Evolutionary conservation across 768 basidiomycete species (phyloP).

Genomic region (Pisolithus tinctorius): DNA sequence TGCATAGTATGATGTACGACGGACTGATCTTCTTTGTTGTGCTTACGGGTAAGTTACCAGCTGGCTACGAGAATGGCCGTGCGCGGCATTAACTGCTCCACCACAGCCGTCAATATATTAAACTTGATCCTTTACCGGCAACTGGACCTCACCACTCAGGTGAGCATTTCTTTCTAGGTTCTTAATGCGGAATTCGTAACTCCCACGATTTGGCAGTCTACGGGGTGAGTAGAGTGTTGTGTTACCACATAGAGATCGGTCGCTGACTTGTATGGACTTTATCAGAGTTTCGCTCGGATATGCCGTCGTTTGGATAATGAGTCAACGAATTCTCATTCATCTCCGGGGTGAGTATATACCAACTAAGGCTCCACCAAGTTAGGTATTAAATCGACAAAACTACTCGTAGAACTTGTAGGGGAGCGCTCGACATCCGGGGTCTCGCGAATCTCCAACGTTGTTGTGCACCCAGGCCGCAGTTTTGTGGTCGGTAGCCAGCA

Average conservation of each 20-base stretch:
- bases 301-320: constrained; percentile 30
- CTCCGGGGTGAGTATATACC: constrained; percentile 20
- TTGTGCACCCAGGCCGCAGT: not conserved
- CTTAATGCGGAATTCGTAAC: not conserved
- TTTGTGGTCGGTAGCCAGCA: not conserved
- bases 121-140: constrained; percentile 46
- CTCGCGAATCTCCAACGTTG: not conserved
- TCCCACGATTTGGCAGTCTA: not conserved
- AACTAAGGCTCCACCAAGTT: too few relatives aligned
- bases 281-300: constrained; percentile 28
- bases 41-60: constrained; percentile 33
- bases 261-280: not conserved
- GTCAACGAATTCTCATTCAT: constrained; percentile 29
- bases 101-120: constrained; percentile 41
- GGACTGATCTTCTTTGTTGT: constrained; percentile 51
- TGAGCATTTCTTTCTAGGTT: constrained; percentile 7
- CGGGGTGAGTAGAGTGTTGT: not conserved
- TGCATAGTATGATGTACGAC: constrained; percentile 49
- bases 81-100: too few relatives aligned
- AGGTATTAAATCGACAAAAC: not conserved
- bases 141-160: constrained; percentile 36
- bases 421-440: not conserved
- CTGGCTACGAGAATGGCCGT: too few relatives aligned
- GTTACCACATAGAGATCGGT: not conserved
- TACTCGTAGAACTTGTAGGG: not conserved